Conservation (phyloP, 139 green algal genomes). For the Coelastrella sp. region DNA sequence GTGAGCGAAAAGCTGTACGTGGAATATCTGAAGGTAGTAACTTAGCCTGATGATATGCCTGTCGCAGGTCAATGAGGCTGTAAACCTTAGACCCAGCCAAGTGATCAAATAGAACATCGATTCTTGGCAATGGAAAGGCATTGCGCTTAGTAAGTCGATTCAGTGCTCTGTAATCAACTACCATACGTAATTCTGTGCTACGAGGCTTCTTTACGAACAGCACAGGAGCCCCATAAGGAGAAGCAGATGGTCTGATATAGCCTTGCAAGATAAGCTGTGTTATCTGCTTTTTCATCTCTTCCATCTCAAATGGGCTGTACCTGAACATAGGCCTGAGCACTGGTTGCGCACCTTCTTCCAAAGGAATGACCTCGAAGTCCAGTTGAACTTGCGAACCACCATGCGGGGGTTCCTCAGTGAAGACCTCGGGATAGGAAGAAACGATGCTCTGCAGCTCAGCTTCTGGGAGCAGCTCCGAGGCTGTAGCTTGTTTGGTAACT, state of each 20-base stretch:
- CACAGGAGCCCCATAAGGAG: constrained; percentile 62
- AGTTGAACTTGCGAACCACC: constrained; percentile 5
- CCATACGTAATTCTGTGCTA: constrained; percentile 23
- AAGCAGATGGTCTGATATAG: constrained; percentile 64
- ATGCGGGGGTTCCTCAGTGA: constrained; percentile 21
- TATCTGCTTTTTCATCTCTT: constrained; percentile 64
- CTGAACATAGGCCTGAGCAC: constrained; percentile 51
- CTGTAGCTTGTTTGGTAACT: not conserved
- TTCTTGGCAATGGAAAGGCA: constrained; percentile 30
- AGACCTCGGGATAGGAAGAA: constrained; percentile 16
- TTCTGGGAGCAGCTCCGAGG: not conserved
- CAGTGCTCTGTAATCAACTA: constrained; percentile 10
- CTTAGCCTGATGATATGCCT: constrained; percentile 27
- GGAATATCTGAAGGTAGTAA: not conserved
- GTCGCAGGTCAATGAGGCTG: not conserved
- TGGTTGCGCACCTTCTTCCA: constrained; percentile 41
- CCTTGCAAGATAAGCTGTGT: constrained; percentile 61
- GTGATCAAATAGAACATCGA: constrained; percentile 28
- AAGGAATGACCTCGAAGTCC: constrained; percentile 43
- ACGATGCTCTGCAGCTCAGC: constrained; percentile 5
- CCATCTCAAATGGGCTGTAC: constrained; percentile 56
- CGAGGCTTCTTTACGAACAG: constrained; percentile 69
- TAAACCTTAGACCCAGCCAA: constrained; percentile 5
- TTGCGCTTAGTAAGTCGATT: constrained; percentile 22
- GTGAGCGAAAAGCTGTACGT: not conserved